Conservation (phyloP, 345 rosid species). For the Eucalyptus cloeziana region DNA sequence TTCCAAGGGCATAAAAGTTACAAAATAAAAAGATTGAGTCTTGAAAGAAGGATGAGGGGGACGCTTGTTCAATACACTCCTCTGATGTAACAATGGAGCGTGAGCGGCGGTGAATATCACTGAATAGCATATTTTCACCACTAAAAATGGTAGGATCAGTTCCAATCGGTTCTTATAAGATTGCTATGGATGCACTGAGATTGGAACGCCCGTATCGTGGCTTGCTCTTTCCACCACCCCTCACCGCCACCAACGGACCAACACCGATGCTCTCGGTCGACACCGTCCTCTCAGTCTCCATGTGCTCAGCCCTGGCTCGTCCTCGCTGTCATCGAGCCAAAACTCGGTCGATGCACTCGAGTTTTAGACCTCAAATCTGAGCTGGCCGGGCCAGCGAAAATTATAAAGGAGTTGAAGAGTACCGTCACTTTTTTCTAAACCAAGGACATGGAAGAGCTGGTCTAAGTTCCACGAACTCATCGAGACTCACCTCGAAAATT, state of each 20-base stretch:
- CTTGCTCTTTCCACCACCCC: background rate
- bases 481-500: constrained; percentile 62
- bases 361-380: background rate
- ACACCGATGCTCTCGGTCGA: background rate
- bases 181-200: background rate
- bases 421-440: constrained; percentile 42
- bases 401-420: constrained; percentile 37
- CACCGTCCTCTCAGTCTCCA: background rate
- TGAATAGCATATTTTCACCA: background rate
- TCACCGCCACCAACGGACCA: background rate
- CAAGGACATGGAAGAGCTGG: constrained; percentile 61
- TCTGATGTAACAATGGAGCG: too few relatives aligned
- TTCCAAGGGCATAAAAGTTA: background rate
- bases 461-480: constrained; percentile 44
- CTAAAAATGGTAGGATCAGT: background rate
- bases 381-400: constrained; percentile 2
- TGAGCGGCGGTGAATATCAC: background rate
- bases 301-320: background rate
- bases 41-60: background rate
- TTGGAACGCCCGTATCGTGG: background rate
- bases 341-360: background rate
- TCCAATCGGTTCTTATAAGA: background rate
- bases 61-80: background rate
- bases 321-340: background rate
- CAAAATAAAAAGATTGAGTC: background rate